A percentile compares a stretch with the other conserved stretches of the same genome.
Conservation (phyloP, 106 monocot species). For the Iris macrosiphon region DNA sequence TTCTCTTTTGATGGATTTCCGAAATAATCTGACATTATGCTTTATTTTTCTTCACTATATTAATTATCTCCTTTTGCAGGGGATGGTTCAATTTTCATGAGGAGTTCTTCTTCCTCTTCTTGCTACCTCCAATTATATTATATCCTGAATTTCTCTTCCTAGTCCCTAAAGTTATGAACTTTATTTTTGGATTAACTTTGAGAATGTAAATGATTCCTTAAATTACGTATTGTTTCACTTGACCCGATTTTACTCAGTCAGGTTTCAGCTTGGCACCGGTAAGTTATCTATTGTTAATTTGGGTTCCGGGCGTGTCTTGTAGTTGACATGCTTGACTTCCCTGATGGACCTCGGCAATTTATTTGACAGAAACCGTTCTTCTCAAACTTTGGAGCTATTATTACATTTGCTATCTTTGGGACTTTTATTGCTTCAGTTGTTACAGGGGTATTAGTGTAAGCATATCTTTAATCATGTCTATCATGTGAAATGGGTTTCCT, state of each 20-base stretch:
- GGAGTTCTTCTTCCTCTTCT: slow-evolving; percentile 97
- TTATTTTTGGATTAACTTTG: not conserved
- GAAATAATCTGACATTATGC: not conserved
- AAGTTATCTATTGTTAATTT: slow-evolving; percentile 25
- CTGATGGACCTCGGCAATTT: not conserved
- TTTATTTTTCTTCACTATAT: not conserved
- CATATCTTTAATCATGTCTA: slow-evolving; percentile 5
- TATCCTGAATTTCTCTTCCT: slow-evolving; percentile 48
- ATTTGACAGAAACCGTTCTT: slow-evolving; percentile 93
- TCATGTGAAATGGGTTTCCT: too few relatives aligned
- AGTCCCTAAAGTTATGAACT: not conserved
- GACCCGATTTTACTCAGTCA: slow-evolving; percentile 72
- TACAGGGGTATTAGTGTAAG: slow-evolving; percentile 93
- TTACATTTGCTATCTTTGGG: slow-evolving; percentile 91
- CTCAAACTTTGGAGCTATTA: slow-evolving; percentile 97
- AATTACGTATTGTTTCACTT: slow-evolving; percentile 42
- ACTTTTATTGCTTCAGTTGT: slow-evolving; percentile 90
- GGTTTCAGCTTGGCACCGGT: slow-evolving; percentile 99
- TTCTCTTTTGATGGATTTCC: not conserved
- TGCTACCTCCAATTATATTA: slow-evolving; percentile 99
- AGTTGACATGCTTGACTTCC: not conserved
- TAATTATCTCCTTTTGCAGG: slow-evolving; percentile 31
- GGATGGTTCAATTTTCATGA: slow-evolving; percentile 98
- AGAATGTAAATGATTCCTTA: not conserved
- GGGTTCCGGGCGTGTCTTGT: not conserved